Conservation (phyloP, 2,329 filamentous ascomycete genomes). For the Exserohilum rostratum region DNA sequence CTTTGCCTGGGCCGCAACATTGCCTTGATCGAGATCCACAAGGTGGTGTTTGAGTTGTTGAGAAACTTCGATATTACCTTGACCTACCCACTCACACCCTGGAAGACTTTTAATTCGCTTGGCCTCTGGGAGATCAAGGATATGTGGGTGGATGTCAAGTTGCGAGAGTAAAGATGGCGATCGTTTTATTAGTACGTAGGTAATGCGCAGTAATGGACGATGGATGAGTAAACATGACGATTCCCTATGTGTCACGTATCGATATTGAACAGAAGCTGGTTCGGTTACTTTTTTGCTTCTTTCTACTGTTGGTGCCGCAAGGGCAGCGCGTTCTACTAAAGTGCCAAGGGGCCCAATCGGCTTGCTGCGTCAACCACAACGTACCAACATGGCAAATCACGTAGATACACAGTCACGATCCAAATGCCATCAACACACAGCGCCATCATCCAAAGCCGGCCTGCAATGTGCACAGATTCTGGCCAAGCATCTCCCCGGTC, state of each 20-base stretch:
- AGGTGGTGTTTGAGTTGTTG: constrained; percentile 51
- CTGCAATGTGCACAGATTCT: constrained; percentile 1
- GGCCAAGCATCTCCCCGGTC: not conserved
- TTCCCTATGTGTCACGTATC: too few species aligned
- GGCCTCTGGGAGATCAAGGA: constrained; percentile 40
- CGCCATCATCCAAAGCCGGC: not conserved
- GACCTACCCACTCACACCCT: constrained; percentile 37
- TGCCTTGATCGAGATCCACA: constrained; percentile 48
- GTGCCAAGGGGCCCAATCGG: constrained; percentile 1
- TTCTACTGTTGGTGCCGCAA: too few species aligned
- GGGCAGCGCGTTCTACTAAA: not conserved
- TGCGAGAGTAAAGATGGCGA: constrained; percentile 18
- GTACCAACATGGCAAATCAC: not conserved
- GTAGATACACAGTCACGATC: not conserved
- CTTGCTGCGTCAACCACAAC: not conserved
- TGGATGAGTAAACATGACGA: too few species aligned
- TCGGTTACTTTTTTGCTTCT: too few species aligned
- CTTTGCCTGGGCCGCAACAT: constrained; percentile 43
- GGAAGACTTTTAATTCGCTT: constrained; percentile 36
- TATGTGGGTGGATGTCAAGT: constrained; percentile 42
- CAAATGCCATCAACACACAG: not conserved
- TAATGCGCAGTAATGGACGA: too few species aligned
- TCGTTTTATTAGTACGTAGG: too few species aligned
- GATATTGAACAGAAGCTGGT: too few species aligned
- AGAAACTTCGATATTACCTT: constrained; percentile 43